Evolutionary conservation across 768 basidiomycete genomes (phyloP).

Genomic region (Agaricus sinodeliciosus): DNA sequence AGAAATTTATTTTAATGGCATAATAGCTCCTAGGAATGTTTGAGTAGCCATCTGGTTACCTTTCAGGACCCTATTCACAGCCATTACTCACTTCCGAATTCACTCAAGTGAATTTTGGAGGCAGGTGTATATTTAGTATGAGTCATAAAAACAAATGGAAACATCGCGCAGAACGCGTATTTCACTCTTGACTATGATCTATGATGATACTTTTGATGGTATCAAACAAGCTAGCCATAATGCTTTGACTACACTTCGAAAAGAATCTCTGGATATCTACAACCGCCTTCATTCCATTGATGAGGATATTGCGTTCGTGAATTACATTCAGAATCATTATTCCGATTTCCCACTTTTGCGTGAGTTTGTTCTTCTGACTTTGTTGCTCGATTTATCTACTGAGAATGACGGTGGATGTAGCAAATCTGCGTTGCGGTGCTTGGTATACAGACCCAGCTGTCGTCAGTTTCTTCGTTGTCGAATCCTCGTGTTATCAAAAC

Average conservation of each 20-base stretch:
- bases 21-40: too few relatives aligned
- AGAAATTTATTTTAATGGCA: too few relatives aligned
- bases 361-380: constrained; percentile 15
- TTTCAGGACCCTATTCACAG: too few relatives aligned
- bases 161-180: too few relatives aligned
- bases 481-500: neutral
- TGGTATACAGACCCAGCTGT: constrained; percentile 83
- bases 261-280: constrained; percentile 71
- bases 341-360: constrained; percentile 50
- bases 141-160: too few relatives aligned
- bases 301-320: constrained; percentile 70
- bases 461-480: constrained; percentile 25
- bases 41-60: too few relatives aligned
- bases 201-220: neutral
- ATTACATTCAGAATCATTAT: constrained; percentile 35
- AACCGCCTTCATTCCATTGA: constrained; percentile 85
- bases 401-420: constrained; percentile 28
- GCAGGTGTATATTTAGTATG: too few relatives aligned
- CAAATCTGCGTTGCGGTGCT: constrained; percentile 89
- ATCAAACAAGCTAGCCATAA: constrained; percentile 7
- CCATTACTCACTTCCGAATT: too few relatives aligned
- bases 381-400: neutral
- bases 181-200: neutral
- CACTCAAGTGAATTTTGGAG: too few relatives aligned
- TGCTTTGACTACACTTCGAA: constrained; percentile 48